Conservation (phyloP, 345 rosid species). For the Luvunga scandens region DNA sequence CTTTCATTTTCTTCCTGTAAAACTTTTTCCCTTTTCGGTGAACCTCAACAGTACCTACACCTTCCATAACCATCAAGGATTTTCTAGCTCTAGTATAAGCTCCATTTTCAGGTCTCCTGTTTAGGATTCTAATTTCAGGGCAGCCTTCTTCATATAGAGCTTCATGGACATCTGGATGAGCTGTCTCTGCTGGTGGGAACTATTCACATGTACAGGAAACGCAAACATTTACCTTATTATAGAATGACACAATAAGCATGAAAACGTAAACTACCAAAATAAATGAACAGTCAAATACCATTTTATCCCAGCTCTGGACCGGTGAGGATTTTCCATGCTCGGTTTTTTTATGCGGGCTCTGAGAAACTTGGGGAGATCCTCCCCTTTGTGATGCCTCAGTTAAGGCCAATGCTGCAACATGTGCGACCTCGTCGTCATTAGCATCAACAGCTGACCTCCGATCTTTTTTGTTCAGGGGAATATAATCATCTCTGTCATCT, state of each 20-base stretch:
- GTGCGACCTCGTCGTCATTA: constrained; percentile 66
- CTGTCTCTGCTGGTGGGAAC: constrained; percentile 41
- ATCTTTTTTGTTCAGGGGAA: constrained; percentile 43
- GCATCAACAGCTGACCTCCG: constrained; percentile 45
- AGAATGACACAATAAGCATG: constrained; percentile 5
- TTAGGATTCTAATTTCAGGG: constrained; percentile 42
- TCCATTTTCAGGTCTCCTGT: constrained; percentile 34
- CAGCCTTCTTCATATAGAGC: constrained; percentile 40
- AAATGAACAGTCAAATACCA: constrained; percentile 42
- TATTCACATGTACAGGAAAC: constrained; percentile 25
- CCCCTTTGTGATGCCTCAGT: constrained; percentile 63
- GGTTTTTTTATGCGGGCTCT: constrained; percentile 38
- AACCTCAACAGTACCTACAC: constrained; percentile 61
- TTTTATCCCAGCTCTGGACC: constrained; percentile 57
- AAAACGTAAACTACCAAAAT: background rate
- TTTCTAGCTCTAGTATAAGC: constrained; percentile 39
- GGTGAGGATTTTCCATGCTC: constrained; percentile 49
- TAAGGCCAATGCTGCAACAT: constrained; percentile 68
- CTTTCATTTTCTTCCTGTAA: constrained; percentile 54
- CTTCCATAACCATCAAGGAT: constrained; percentile 60
- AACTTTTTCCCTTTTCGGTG: constrained; percentile 53
- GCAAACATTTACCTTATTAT: background rate
- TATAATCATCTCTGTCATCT: constrained; percentile 46
- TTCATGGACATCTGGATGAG: constrained; percentile 36
- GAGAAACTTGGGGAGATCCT: constrained; percentile 63